Conservation (phyloP, 1,284 basidiomycete genomes). For the Pyrrhoderma noxium region DNA sequence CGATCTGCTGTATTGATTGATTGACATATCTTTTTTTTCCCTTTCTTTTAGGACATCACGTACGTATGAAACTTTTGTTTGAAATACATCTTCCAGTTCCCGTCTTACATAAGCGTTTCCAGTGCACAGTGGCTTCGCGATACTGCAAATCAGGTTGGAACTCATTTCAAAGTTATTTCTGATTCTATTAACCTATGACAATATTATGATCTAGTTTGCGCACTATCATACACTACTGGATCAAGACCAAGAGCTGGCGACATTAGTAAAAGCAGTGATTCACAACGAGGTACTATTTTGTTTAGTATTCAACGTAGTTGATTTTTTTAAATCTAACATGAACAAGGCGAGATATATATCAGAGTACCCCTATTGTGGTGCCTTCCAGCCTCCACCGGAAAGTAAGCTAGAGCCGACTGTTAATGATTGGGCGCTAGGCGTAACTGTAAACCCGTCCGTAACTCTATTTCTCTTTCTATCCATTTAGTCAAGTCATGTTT, state of each 20-base stretch:
- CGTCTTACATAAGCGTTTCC: not conserved
- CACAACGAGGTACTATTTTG: constrained; percentile 45
- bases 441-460: constrained; percentile 63
- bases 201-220: constrained; percentile 42
- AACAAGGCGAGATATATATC: constrained; percentile 56
- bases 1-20: not conserved
- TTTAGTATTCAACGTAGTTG: not conserved
- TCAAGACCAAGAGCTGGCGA: constrained; percentile 49
- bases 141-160: constrained; percentile 61
- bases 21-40: no score
- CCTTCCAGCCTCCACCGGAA: constrained; percentile 71
- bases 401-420: constrained; percentile 53
- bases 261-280: constrained; percentile 65
- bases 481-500: constrained; percentile 5
- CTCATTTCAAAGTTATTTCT: constrained; percentile 11
- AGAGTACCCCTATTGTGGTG: constrained; percentile 66
- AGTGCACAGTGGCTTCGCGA: constrained; percentile 53
- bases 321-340: not conserved
- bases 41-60: constrained; percentile 68
- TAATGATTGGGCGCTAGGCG: constrained; percentile 59
- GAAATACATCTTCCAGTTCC: not conserved
- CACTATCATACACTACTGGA: constrained; percentile 56
- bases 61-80: constrained; percentile 22
- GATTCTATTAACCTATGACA: not conserved
- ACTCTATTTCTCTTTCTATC: not conserved